Evolutionary conservation across 495 filamentous ascomycete species (phyloP), one percentile per base, ranked within the genome.

Genomic region (Friedmanniomyces simplex): DNA sequence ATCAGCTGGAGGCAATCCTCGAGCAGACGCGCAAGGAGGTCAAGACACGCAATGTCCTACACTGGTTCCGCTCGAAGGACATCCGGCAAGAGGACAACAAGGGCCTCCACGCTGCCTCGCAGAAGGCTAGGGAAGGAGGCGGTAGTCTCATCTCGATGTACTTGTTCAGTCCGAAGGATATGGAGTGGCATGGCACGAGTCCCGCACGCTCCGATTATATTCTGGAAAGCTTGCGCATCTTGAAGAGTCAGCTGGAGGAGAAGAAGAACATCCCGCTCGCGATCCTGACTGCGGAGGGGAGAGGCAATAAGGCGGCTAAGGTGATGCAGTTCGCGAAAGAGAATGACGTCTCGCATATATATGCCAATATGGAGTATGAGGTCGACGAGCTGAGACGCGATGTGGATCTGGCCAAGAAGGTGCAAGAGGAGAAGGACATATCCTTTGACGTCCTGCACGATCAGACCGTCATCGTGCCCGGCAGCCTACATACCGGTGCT

Each of bases 351-450:
- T 68, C 65, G 1, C 72, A 81, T 48, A 58, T 83, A 0, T 81
- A 72, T 62, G 74, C 76, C 0, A 82, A 83, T 62, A 71, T 76
- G 22, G 80, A 83, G 60, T 82, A 82, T 55, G 80, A 83, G 57
- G 76, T 82, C 4, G 80, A 83, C 60, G 80, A 83, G 58, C 61
- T 83, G 20, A 73, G 81, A 1, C 58, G 73, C 4, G 73, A 76
- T 21, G 67, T 71, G 55, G 66, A 68, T 32, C 56, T 74, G 5
- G 59, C 72, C 2, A 58, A 69, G 36, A 54, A 63, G 0, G 39
- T 67, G 2, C 59, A 65, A 13, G 56, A 66, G 18, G 56, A 65
- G 51, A 50, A 60, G 20, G 56, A 62, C 42, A 14, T 65, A 7
- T 47, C 43, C 13, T 63, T 65, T n/a, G 61, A 66, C 12, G 37